Percentiles rank a stretch among this genome's conserved stretches.
phyloP scores from a whole-genome alignment of 75 land plant genomes.

The Sequoia sempervirens region DNA sequence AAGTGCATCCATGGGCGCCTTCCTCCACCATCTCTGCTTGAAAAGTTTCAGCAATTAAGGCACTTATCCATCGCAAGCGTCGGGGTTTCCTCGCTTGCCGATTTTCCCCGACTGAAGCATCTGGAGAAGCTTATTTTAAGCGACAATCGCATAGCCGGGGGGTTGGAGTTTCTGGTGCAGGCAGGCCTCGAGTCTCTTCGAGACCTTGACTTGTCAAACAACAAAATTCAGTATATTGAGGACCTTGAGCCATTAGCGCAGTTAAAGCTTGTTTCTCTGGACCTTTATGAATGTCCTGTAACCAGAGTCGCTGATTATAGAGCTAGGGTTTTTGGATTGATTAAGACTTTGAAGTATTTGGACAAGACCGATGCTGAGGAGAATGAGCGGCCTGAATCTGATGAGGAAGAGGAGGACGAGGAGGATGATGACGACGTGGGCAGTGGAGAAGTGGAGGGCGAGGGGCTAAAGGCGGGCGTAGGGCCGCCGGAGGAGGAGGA shows the following conservation, averaged over 20 bases:
- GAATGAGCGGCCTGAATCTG: conserved; percentile 80
- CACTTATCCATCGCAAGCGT: conserved; percentile 80
- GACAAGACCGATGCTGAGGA: conserved; percentile 76
- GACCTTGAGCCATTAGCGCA: conserved; percentile 74
- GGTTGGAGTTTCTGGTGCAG: conserved; percentile 68
- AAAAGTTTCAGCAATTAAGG: conserved; percentile 49
- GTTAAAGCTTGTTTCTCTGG: conserved; percentile 67
- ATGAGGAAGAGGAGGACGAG: conserved; percentile 86
- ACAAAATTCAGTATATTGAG: conserved; percentile 70
- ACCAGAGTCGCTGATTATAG: conserved; percentile 68
- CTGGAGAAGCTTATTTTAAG: conserved; percentile 67
- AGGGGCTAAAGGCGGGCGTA: conserved; percentile 26
- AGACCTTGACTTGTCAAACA: conserved; percentile 86
- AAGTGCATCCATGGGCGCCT: conserved; percentile 84
- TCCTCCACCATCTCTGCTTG: conserved; percentile 62
- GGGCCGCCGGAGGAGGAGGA: conserved; percentile 18
- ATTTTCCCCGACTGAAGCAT: conserved; percentile 66
- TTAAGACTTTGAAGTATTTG: conserved; percentile 62
- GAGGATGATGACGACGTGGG: conserved; percentile 64
- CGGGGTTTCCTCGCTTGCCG: conserved; percentile 76
- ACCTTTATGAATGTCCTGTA: conserved; percentile 91
- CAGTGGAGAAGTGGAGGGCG: conserved; percentile 63
- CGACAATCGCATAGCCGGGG: conserved; percentile 89
- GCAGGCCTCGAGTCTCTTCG: conserved; percentile 76
- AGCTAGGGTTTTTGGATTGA: conserved; percentile 64